Evolutionary conservation across 202 grass and related monocot species (phyloP).

Genomic region (Saccharum hybrid): DNA sequence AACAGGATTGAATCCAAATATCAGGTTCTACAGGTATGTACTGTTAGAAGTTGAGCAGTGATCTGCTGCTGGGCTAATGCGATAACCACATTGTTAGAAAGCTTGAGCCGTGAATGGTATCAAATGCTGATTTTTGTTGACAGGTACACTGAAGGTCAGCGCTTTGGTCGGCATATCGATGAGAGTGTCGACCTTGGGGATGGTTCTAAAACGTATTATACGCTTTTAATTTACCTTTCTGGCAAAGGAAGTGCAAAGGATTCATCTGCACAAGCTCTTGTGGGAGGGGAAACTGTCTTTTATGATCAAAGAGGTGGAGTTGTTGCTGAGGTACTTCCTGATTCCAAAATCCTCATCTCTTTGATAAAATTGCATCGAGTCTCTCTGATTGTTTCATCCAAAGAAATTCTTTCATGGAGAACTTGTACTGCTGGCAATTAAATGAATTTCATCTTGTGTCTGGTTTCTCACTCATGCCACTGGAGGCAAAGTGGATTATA

Average conservation of each 20-base stretch:
- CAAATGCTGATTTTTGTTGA: constrained; percentile 18
- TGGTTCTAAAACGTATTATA: constrained; percentile 73
- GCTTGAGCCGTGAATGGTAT: not conserved
- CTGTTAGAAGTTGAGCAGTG: not conserved
- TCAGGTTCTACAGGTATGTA: constrained; percentile 85
- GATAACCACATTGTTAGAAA: not conserved
- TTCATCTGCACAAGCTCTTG: constrained; percentile 56
- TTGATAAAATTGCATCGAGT: constrained; percentile 7
- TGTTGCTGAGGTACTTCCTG: constrained; percentile 80
- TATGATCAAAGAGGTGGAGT: constrained; percentile 77
- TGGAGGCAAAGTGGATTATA: not conserved
- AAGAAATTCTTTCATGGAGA: not conserved
- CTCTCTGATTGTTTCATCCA: not conserved
- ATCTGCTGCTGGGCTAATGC: not conserved
- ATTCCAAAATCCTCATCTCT: constrained; percentile 14
- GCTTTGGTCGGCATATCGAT: constrained; percentile 90
- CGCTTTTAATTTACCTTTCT: constrained; percentile 82
- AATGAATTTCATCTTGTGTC: constrained; percentile 1
- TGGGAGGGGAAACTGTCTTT: constrained; percentile 93
- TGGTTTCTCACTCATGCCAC: not conserved
- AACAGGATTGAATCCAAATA: constrained; percentile 80
- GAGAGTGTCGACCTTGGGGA: constrained; percentile 70
- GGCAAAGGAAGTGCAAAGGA: constrained; percentile 65
- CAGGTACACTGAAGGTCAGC: constrained; percentile 88
- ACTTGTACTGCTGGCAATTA: not conserved